These are phyloP conservation scores for Capronia americana DNA, from an alignment of 2,329 filamentous ascomycete genomes.

Conservation along the genomic window DNA sequence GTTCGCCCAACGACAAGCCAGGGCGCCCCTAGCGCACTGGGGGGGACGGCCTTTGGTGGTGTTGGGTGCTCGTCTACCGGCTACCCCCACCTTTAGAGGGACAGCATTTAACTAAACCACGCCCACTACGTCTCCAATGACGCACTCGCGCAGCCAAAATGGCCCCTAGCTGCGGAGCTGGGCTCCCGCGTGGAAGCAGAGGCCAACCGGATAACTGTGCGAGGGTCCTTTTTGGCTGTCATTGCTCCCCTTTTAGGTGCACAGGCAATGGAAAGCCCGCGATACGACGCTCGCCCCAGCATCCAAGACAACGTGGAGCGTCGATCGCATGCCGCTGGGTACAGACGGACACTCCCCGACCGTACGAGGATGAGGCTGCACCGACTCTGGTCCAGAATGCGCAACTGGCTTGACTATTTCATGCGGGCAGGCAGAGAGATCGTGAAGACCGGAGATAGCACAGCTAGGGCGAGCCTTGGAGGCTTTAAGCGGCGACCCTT, in stretches of 20 bases:
- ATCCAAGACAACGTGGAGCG: neutral
- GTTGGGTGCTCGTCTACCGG: constrained; percentile 4
- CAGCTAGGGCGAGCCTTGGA: neutral
- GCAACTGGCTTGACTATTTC: neutral
- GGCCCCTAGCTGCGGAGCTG: constrained; percentile 2
- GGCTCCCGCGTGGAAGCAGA: constrained; percentile 14
- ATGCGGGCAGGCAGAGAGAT: neutral
- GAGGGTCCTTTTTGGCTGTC: constrained; percentile 4
- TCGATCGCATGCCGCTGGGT: constrained; percentile 4
- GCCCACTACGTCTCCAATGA: neutral
- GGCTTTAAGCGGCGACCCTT: neutral
- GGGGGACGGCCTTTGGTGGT: neutral
- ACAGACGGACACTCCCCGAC: neutral
- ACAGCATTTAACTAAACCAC: neutral
- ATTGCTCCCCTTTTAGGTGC: constrained; percentile 17
- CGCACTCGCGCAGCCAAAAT: neutral
- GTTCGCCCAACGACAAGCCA: constrained; percentile 14
- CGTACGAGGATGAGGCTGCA: neutral
- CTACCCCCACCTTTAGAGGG: constrained; percentile 10
- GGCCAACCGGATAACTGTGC: constrained; percentile 18
- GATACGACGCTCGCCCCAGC: neutral
- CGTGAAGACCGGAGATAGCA: constrained; percentile 7
- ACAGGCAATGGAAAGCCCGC: neutral
- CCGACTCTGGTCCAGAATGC: neutral
- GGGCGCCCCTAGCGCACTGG: neutral